Base-by-base conservation (phyloP, 805 yeast genomes). In the Yamadazyma phyllophila region DNA sequence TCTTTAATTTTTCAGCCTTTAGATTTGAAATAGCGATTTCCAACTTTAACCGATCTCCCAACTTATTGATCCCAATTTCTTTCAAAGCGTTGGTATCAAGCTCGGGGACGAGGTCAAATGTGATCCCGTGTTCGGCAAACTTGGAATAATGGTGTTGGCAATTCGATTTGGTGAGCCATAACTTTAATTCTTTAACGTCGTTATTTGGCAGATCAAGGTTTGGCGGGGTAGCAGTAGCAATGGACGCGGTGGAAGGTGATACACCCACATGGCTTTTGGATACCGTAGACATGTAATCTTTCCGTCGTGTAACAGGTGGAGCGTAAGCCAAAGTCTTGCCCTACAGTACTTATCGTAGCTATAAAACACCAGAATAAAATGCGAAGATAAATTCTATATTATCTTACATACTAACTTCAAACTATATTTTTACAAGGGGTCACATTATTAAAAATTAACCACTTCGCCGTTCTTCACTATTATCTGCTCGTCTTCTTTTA, bases 41-140 rank as follows among this genome's bases (percentile, higher is more conserved):
- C 9, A 92, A 63, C 26, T 85, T 71, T 15, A 92, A 70, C 24
- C 97, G 69, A 61, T 94, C 98, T 1, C 98, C 97, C 12, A 92
- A 78, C 52, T 80, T 84, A n/a, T 56, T 51, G 9, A 92, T 63
- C 0, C 96, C 96, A 9, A 94, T 60, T 46, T 85, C 94, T 39
- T 75, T 78, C 45, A 92, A 73, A 0, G 89, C 78, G 6, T 66
- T 71, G 36, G 76, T 71, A 56, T 88, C 96, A 36, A 83, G 65
- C 48, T 81, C 84, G 4, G 80, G 67, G 7, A 85, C 53, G 6
- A 84, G 63, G 43, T 81, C 86, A 16, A 71, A 67, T 0, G 81
- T 73, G 50, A 85, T 76, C 17, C 78, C 83, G 57, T 82, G 71
- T 13, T 77, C 76, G 16, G 60, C 52, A 45, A 71, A 71, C 44